Percentiles rank a stretch among this genome's conserved stretches.
phyloP scores from a whole-genome alignment of 2,329 filamentous ascomycete genomes.

The Aspergillus ruber region DNA sequence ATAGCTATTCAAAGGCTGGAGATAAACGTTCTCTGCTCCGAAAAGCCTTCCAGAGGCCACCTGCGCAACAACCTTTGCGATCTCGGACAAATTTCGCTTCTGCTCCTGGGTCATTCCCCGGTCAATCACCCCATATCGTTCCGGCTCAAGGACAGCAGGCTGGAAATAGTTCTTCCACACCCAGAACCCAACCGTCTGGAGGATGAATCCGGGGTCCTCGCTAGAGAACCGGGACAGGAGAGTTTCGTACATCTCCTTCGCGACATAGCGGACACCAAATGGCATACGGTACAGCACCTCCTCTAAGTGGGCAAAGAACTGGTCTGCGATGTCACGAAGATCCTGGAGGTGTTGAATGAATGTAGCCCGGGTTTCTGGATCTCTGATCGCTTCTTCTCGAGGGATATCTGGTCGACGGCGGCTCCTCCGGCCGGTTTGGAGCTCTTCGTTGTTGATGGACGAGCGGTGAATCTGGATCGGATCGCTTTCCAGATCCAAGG shows the following conservation, averaged over 20 bases:
- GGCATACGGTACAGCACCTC: slow-evolving; percentile 83
- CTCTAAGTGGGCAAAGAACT: slow-evolving; percentile 76
- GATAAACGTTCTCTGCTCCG: slow-evolving; percentile 88
- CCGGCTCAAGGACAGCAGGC: slow-evolving; percentile 79
- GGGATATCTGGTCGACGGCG: slow-evolving; percentile 75
- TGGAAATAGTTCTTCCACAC: slow-evolving; percentile 91
- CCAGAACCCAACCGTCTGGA: slow-evolving; percentile 85
- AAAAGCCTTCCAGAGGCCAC: slow-evolving; percentile 84
- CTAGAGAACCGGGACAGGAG: slow-evolving; percentile 70
- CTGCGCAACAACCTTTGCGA: slow-evolving; percentile 86
- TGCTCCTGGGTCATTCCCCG: slow-evolving; percentile 82
- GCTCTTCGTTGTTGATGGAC: slow-evolving; percentile 93
- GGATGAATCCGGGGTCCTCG: slow-evolving; percentile 68
- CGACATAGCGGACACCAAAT: slow-evolving; percentile 83
- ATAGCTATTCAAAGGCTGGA: slow-evolving; percentile 91
- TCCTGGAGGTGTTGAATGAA: slow-evolving; percentile 95
- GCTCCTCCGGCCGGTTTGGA: slow-evolving; percentile 81
- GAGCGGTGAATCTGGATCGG: slow-evolving; percentile 95
- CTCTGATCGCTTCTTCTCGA: slow-evolving; percentile 88
- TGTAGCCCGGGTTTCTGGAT: slow-evolving; percentile 81
- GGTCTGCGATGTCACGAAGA: slow-evolving; percentile 87
- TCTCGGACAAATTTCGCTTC: slow-evolving; percentile 84
- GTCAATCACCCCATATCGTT: slow-evolving; percentile 89
- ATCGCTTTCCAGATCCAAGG: slow-evolving; percentile 89
- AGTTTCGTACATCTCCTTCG: slow-evolving; percentile 75